phyloP scores from a whole-genome alignment of 1,139 yeast species.

The Zygosaccharomyces sapae region DNA sequence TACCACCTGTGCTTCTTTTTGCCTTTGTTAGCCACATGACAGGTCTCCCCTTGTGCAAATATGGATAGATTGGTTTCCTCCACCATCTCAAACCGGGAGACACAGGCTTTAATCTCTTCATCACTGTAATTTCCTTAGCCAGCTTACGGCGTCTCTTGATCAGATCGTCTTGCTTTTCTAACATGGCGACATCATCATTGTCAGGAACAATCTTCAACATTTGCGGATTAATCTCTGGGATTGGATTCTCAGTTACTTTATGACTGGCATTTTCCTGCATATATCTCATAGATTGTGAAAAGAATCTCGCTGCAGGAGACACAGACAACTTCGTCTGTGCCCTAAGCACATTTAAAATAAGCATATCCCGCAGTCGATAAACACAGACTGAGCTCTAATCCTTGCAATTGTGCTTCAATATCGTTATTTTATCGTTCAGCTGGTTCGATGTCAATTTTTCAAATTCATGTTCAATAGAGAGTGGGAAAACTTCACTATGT shows the following conservation, averaged over 20 bases:
- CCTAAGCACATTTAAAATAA: constrained; percentile 9
- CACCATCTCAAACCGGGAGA: constrained; percentile 91
- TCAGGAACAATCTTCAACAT: constrained; percentile 41
- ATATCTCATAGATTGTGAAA: constrained; percentile 8
- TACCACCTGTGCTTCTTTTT: constrained; percentile 74
- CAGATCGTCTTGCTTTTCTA: constrained; percentile 74
- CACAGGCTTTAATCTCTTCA: constrained; percentile 73
- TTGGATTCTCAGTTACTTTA: not conserved
- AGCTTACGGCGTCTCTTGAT: constrained; percentile 70
- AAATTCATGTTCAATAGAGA: not conserved
- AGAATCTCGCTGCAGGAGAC: constrained; percentile 7
- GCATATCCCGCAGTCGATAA: constrained; percentile 6
- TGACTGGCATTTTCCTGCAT: constrained; percentile 7
- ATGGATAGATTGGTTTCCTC: constrained; percentile 80
- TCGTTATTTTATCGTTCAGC: not conserved
- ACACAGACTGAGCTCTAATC: not conserved
- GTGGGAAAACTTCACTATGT: not conserved
- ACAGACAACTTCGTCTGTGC: constrained; percentile 6
- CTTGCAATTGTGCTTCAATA: not conserved
- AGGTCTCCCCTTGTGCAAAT: constrained; percentile 84
- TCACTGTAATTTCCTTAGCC: constrained; percentile 62
- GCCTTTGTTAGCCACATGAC: constrained; percentile 69
- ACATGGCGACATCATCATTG: constrained; percentile 52
- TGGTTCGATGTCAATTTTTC: not conserved
- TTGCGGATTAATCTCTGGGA: constrained; percentile 16